Percentiles rank a stretch among this genome's conserved stretches.
These are phyloP conservation scores for Filobasidium floriforme DNA, from an alignment of 768 basidiomycete species.

Conservation along the genomic window DNA sequence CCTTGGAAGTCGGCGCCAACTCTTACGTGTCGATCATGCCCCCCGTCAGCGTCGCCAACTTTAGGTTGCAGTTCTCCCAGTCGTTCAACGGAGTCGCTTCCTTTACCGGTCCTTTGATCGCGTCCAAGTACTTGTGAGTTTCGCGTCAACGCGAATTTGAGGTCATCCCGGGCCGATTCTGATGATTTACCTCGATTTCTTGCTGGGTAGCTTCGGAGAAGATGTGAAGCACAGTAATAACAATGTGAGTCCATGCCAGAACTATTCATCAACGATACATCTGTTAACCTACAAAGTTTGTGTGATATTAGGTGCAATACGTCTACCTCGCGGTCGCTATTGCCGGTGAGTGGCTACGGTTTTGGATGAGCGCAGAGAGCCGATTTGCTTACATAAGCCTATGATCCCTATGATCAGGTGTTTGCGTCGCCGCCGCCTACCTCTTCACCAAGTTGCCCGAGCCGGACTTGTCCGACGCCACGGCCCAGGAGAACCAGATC, in stretches of 20 bases:
- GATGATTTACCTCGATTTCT: too few relatives aligned
- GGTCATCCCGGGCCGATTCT: too few relatives aligned
- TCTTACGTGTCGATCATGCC: conserved; percentile 27
- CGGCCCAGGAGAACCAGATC: conserved; percentile 27
- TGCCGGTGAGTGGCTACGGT: too few relatives aligned
- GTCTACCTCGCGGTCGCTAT: conserved; percentile 38
- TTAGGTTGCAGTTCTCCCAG: conserved; percentile 28
- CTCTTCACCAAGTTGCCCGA: conserved; percentile 35
- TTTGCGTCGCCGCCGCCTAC: conserved; percentile 28
- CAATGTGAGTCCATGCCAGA: too few relatives aligned
- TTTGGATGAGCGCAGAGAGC: too few relatives aligned
- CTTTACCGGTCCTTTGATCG: conserved; percentile 57
- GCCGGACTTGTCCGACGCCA: conserved; percentile 26
- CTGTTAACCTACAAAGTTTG: too few relatives aligned
- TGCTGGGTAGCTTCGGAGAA: conserved; percentile 53
- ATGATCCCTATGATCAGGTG: too few relatives aligned
- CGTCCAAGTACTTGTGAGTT: conserved; percentile 67
- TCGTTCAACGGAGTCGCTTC: conserved; percentile 32
- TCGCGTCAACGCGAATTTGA: too few relatives aligned
- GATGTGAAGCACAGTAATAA: conserved; percentile 55
- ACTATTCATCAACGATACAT: too few relatives aligned
- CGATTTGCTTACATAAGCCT: too few relatives aligned
- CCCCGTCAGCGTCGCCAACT: conserved; percentile 21
- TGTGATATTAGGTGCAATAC: too few relatives aligned
- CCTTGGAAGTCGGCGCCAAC: conserved; percentile 28